Percentiles rank a stretch among this genome's conserved stretches.
These are phyloP conservation scores for Pyrenopolyporus hunteri DNA, from an alignment of 495 filamentous ascomycete species.

Conservation along the genomic window DNA sequence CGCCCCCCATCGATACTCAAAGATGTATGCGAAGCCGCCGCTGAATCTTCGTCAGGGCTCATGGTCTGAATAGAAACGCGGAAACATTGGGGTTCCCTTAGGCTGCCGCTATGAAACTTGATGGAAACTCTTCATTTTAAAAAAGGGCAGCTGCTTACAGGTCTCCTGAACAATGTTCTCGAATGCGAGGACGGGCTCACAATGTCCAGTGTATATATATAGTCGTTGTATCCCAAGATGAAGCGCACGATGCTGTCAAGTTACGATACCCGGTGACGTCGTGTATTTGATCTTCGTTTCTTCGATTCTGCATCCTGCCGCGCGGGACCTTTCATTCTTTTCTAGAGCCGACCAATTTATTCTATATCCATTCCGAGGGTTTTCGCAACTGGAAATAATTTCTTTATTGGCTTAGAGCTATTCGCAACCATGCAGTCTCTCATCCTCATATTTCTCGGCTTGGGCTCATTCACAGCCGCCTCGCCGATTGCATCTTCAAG, in stretches of 20 bases:
- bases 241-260: neutral
- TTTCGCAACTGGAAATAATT: neutral
- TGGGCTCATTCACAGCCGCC: constrained; percentile 16
- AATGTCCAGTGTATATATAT: constrained; percentile 9
- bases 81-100: constrained; percentile 14
- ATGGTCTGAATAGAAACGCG: constrained; percentile 18
- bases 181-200: constrained; percentile 1
- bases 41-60: neutral
- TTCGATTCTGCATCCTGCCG: constrained; percentile 25
- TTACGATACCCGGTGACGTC: constrained; percentile 6
- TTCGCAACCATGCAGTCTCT: constrained; percentile 11
- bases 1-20: constrained; percentile 1
- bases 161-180: constrained; percentile 7
- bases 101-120: constrained; percentile 35
- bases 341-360: neutral
- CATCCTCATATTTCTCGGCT: constrained; percentile 3
- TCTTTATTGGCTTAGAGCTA: neutral
- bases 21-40: constrained; percentile 1
- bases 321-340: constrained; percentile 24
- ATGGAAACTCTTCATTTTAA: constrained; percentile 35
- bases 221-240: neutral
- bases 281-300: constrained; percentile 5
- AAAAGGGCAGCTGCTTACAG: constrained; percentile 7
- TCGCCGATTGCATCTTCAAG: constrained; percentile 24
- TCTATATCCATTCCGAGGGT: neutral